These are phyloP conservation scores for Apophysomyces trapeziformis DNA, from an alignment of 371 early-diverging fungal genomes.

Conservation along the genomic window DNA sequence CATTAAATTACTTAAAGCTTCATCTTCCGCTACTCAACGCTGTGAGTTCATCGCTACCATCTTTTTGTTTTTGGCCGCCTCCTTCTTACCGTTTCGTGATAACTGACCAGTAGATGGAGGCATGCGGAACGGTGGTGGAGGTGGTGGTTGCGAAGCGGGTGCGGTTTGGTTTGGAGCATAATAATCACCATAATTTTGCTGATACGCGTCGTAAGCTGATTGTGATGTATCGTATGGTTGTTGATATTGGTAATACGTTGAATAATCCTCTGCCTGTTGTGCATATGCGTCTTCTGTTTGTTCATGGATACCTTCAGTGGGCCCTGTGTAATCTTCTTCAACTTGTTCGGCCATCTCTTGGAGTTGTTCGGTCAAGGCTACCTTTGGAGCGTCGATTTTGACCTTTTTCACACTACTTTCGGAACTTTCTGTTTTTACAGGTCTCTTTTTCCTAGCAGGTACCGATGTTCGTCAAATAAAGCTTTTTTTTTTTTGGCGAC, in stretches of 20 bases:
- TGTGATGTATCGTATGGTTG: neutral
- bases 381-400: neutral
- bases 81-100: neutral
- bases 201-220: neutral
- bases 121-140: neutral
- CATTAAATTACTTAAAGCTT: slow-evolving; percentile 36
- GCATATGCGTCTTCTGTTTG: neutral
- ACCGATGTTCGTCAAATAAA: neutral
- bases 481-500: neutral
- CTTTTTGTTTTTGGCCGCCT: neutral
- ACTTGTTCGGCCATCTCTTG: neutral
- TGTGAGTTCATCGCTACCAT: neutral
- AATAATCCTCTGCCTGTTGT: neutral
- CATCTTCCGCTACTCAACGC: neutral
- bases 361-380: neutral
- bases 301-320: neutral
- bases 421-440: neutral
- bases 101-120: slow-evolving; percentile 1
- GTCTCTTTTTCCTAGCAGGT: neutral
- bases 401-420: neutral
- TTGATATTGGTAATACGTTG: neutral
- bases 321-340: neutral
- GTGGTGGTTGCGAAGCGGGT: neutral
- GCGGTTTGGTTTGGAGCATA: slow-evolving; percentile 1
- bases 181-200: slow-evolving; percentile 4